Conservation (phyloP, 2,329 filamentous ascomycete species). For the Leptographium galeiforme region DNA sequence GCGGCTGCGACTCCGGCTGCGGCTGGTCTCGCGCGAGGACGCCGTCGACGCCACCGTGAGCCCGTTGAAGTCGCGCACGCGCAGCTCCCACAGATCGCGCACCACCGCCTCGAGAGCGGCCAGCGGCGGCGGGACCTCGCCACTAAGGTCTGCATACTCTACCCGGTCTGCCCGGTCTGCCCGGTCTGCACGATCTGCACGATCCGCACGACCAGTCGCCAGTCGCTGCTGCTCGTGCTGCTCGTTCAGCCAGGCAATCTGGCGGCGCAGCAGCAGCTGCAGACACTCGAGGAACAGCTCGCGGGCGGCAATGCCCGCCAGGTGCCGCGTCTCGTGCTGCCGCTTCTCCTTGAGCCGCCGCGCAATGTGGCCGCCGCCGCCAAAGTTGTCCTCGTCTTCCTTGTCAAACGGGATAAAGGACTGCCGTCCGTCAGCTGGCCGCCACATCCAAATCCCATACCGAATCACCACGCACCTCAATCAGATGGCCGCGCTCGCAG, state of each 20-base stretch:
- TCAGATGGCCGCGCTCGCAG: conserved; percentile 68
- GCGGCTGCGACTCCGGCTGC: conserved; percentile 9
- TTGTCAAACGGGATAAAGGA: conserved; percentile 42
- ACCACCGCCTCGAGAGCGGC: conserved; percentile 66
- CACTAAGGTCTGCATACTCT: background rate
- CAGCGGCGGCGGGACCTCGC: conserved; percentile 21
- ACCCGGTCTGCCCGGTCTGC: too few species aligned
- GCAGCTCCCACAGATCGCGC: conserved; percentile 73
- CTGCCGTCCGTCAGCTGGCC: conserved; percentile 14
- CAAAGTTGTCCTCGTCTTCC: conserved; percentile 57
- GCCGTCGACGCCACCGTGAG: conserved; percentile 28
- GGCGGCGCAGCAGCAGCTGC: conserved; percentile 73
- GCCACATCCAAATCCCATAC: background rate
- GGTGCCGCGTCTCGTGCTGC: conserved; percentile 39
- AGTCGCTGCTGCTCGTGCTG: conserved; percentile 32
- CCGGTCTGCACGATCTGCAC: too few species aligned
- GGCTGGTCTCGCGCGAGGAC: conserved; percentile 6
- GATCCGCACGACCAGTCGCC: background rate
- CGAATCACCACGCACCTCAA: conserved; percentile 40
- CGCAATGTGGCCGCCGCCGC: conserved; percentile 39
- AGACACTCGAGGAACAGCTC: conserved; percentile 73
- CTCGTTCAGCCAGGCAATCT: conserved; percentile 60
- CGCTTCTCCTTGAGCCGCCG: conserved; percentile 45
- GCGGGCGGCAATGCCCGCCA: conserved; percentile 54
- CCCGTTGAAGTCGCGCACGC: conserved; percentile 41